Conservation (phyloP, 176 grass and related monocot genomes). For the Rhynchospora pubera region DNA sequence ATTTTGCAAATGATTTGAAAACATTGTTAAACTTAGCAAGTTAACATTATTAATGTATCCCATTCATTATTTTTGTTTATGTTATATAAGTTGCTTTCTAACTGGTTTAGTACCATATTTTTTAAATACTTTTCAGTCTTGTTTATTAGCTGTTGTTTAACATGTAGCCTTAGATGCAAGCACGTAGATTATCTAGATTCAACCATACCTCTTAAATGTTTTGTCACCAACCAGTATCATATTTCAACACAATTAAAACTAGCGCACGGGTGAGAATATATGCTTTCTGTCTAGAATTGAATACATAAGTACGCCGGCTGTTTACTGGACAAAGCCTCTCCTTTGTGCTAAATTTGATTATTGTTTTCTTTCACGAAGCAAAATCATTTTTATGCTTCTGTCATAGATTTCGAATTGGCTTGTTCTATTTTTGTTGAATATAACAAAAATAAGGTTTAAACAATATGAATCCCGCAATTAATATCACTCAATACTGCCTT, state of each 20-base stretch:
- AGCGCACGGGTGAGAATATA: neutral
- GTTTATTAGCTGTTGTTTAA: neutral
- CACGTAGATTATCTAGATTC: conserved; percentile 2
- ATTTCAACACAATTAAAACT: neutral
- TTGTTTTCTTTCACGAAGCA: neutral
- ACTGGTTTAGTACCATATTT: neutral
- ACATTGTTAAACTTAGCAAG: no score
- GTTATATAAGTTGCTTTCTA: no score
- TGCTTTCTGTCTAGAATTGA: neutral
- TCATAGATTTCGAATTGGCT: no score
- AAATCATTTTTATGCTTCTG: neutral
- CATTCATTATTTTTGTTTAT: neutral
- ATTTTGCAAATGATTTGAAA: no score
- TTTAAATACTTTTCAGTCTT: neutral
- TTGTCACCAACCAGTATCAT: neutral
- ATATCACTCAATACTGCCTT: no score
- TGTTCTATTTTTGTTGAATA: no score
- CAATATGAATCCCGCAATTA: no score
- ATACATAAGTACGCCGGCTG: neutral
- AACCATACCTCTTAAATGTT: neutral
- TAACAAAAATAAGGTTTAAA: no score
- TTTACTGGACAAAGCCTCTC: neutral
- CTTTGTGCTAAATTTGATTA: neutral
- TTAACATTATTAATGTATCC: no score
- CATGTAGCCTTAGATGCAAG: conserved; percentile 21